A percentile compares a stretch with the other conserved stretches of the same genome.
Conservation (phyloP, 306 rosid genomes). For the Medicago truncatula region DNA sequence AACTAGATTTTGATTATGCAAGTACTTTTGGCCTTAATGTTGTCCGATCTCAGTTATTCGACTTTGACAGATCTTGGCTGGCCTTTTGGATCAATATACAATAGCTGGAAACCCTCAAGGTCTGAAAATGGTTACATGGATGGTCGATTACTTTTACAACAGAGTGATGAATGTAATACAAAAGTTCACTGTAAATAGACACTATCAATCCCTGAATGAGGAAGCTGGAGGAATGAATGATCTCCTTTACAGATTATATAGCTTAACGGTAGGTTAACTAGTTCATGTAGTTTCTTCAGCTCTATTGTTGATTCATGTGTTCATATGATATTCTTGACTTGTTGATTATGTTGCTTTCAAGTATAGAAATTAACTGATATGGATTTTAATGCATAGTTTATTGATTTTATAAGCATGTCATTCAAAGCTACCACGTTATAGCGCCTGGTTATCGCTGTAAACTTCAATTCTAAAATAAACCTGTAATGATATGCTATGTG, state of each 20-base stretch:
- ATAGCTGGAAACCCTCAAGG: slow-evolving; percentile 66
- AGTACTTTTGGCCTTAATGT: slow-evolving; percentile 26
- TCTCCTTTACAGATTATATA: slow-evolving; percentile 77
- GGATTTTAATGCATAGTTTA: not conserved
- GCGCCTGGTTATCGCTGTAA: not conserved
- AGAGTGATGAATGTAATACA: slow-evolving; percentile 77
- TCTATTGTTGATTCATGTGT: slow-evolving; percentile 30
- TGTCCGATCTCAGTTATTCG: slow-evolving; percentile 19
- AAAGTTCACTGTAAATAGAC: slow-evolving; percentile 58
- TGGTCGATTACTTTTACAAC: slow-evolving; percentile 88
- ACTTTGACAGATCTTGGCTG: slow-evolving; percentile 75
- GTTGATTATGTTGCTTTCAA: slow-evolving; percentile 4
- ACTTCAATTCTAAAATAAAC: slow-evolving; percentile 32
- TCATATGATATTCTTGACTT: too few relatives aligned
- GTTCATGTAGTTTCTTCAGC: slow-evolving; percentile 10
- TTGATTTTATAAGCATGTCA: slow-evolving; percentile 5
- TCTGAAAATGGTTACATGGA: slow-evolving; percentile 70
- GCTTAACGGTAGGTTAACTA: slow-evolving; percentile 64
- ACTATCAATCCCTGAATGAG: slow-evolving; percentile 70
- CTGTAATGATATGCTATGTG: slow-evolving; percentile 40
- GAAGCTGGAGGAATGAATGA: slow-evolving; percentile 99
- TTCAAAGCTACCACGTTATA: not conserved
- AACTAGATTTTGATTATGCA: slow-evolving; percentile 25
- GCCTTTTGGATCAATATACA: slow-evolving; percentile 84
- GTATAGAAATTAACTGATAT: not conserved